Evolutionary conservation across 1,139 yeast genomes (phyloP).

Genomic region (Scheffersomyces segobiensis): DNA sequence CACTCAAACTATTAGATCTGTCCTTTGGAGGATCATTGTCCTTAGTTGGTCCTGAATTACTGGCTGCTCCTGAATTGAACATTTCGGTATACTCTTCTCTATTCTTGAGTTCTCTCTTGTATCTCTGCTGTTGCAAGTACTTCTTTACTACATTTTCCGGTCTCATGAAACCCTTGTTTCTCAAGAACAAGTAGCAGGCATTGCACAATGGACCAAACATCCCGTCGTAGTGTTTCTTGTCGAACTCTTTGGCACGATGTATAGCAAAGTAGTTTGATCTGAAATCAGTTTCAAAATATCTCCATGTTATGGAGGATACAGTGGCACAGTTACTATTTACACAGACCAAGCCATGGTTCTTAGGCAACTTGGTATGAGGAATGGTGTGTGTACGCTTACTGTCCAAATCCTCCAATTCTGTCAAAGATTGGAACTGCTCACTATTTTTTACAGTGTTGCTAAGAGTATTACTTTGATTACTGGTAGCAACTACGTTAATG

Average conservation of each 20-base stretch:
- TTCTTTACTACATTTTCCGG: slow-evolving; percentile 51
- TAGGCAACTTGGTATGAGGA: slow-evolving; percentile 38
- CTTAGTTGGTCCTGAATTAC: slow-evolving; percentile 1
- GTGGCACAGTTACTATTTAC: slow-evolving; percentile 48
- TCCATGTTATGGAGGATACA: slow-evolving; percentile 44
- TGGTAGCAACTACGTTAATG: slow-evolving; percentile 1
- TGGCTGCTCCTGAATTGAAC: not conserved
- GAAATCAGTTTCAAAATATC: slow-evolving; percentile 46
- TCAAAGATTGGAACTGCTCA: slow-evolving; percentile 38
- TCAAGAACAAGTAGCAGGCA: slow-evolving; percentile 49
- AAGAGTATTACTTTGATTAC: slow-evolving; percentile 6
- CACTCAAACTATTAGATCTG: slow-evolving; percentile 15
- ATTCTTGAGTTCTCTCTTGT: slow-evolving; percentile 35
- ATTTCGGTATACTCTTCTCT: slow-evolving; percentile 19
- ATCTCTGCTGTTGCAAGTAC: slow-evolving; percentile 47
- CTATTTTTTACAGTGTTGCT: slow-evolving; percentile 12
- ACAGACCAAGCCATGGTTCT: slow-evolving; percentile 43
- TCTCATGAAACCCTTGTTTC: slow-evolving; percentile 53
- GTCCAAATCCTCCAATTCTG: slow-evolving; percentile 48
- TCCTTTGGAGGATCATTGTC: slow-evolving; percentile 7
- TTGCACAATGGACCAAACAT: slow-evolving; percentile 55
- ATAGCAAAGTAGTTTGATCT: slow-evolving; percentile 41
- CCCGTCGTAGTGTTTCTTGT: slow-evolving; percentile 45
- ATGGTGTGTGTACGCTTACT: slow-evolving; percentile 48
- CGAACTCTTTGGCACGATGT: slow-evolving; percentile 40